Evolutionary conservation across 257 asterid species (phyloP), one percentile per base, ranked within the genome.

Genomic region (Ilex aquifolium): DNA sequence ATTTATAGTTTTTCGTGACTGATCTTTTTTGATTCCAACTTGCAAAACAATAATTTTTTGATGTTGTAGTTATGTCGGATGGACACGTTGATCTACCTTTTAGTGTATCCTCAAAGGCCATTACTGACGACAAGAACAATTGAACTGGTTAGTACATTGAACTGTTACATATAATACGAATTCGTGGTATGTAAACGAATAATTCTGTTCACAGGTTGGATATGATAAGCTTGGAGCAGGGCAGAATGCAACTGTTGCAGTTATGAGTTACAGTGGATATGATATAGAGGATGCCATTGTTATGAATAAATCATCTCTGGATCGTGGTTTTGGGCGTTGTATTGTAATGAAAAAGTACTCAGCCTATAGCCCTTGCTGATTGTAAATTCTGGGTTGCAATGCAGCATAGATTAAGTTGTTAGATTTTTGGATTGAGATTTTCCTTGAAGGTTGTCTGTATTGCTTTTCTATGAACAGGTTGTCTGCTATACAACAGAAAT

Each of bases 251-350:
- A 87, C 90, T 60, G 99, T 92, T 60, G 97, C 99, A 2, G 99
- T 92, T 58, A 92, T 92, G 99, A 89, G 99, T 77, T 92, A 83
- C 64, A 92, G 99, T 79, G 99, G 99, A 60, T 92, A 92, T 61
- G 99, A 87, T 77, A 92, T 89, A 74, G 99, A 92, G 83, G 99
- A 92, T 74, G 99, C 99, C 29, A 92, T 92, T 49, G 99, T 92
- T 61, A 92, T 92, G 99, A 92, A 92, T 72, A 92, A 92, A 73
- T 78, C 97, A 59, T 92, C 99, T 56, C 80, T 92, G 78, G 99
- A 92, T 79, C 97, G 97, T 69, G 99, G 99, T 73, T 89, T 92
- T 81, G 99, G 99, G 46, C 99, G 99, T 61, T 92, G 97, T 81
- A 87, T 92, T 69, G 91, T 89, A 52, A 79, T 89, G 74, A 89